Evolutionary conservation across 208 protist species (phyloP).

Genomic region (Dictyostelium gargantuum): DNA sequence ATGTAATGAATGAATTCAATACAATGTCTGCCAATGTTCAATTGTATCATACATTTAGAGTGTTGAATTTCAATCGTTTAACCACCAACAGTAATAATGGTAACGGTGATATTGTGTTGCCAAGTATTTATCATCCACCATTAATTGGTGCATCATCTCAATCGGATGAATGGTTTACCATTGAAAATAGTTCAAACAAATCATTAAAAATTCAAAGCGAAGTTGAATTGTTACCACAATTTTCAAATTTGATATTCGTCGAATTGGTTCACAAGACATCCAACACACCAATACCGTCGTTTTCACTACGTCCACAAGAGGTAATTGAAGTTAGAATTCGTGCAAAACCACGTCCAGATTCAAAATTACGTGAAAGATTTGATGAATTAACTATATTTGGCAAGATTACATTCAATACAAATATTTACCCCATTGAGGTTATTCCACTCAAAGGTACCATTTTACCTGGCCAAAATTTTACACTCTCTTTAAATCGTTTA

Average conservation of each 20-base stretch:
- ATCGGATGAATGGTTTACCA: slow-evolving; percentile 57
- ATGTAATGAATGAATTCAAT: slow-evolving; percentile 32
- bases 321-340: slow-evolving; percentile 33
- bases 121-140: slow-evolving; percentile 40
- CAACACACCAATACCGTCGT: slow-evolving; percentile 39
- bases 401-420: background rate
- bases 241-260: background rate
- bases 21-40: background rate
- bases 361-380: background rate
- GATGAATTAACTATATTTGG: slow-evolving; percentile 3
- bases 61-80: slow-evolving; percentile 36
- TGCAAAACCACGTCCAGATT: slow-evolving; percentile 16
- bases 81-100: background rate
- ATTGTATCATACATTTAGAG: slow-evolving; percentile 17
- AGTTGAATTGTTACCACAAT: slow-evolving; percentile 10
- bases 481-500: background rate
- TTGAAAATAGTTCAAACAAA: slow-evolving; percentile 57
- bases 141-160: background rate
- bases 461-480: slow-evolving; percentile 9
- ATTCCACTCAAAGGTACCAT: slow-evolving; percentile 6
- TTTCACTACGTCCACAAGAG: slow-evolving; percentile 16
- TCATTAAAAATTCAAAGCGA: slow-evolving; percentile 35
- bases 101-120: slow-evolving; percentile 1
- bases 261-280: slow-evolving; percentile 43
- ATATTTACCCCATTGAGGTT: slow-evolving; percentile 7